Conservation (phyloP, 192 early-diverging fungal species). For the Backusella sp. region DNA sequence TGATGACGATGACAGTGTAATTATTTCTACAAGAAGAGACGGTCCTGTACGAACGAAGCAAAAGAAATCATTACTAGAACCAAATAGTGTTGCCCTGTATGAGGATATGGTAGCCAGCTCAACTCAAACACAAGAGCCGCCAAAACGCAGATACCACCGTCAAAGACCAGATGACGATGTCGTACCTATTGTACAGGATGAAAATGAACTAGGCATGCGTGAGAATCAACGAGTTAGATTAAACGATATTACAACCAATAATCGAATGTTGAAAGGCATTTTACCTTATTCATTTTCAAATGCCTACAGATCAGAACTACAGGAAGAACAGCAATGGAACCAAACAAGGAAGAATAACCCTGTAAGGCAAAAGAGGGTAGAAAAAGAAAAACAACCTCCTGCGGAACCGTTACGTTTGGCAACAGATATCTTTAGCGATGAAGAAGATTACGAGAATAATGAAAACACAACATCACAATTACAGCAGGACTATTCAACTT, state of each 20-base stretch:
- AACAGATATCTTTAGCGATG: neutral
- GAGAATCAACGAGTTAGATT: neutral
- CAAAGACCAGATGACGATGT: neutral
- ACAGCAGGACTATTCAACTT: neutral
- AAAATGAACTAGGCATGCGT: neutral
- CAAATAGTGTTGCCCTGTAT: neutral
- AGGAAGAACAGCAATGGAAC: neutral
- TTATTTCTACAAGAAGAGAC: neutral
- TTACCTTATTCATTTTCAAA: neutral
- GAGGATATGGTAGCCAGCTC: neutral
- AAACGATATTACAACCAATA: neutral
- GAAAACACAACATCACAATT: neutral
- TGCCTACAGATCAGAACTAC: neutral
- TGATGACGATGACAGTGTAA: neutral
- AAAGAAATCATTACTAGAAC: neutral
- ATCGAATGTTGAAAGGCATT: neutral
- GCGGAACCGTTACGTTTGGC: neutral
- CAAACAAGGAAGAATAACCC: neutral
- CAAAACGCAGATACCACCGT: neutral
- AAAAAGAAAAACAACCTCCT: neutral
- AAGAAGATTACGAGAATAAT: neutral
- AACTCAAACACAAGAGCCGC: neutral
- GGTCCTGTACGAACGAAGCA: neutral
- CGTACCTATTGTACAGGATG: neutral
- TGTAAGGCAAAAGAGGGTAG: neutral